phyloP scores from a whole-genome alignment of 768 basidiomycete genomes.

The Hebeloma cylindrosporum region DNA sequence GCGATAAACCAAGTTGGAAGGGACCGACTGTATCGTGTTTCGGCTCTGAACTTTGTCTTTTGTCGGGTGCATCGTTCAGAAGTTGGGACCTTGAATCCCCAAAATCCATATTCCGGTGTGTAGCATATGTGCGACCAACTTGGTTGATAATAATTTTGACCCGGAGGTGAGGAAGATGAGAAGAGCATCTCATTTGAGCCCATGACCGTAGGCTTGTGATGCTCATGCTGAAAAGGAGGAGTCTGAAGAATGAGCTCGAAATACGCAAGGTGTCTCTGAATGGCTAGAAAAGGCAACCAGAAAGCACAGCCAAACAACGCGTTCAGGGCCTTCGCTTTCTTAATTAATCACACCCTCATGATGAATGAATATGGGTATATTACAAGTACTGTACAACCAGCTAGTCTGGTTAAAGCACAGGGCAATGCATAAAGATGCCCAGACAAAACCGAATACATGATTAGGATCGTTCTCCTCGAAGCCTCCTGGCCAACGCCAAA shows the following conservation, averaged over 20 bases:
- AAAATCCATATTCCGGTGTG: slow-evolving; percentile 42
- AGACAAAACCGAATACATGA: slow-evolving; percentile 8
- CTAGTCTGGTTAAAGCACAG: slow-evolving; percentile 4
- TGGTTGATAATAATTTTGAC: slow-evolving; percentile 1
- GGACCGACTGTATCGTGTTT: slow-evolving; percentile 71
- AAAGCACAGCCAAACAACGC: slow-evolving; percentile 27
- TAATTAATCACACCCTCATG: not conserved
- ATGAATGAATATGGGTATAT: slow-evolving; percentile 10
- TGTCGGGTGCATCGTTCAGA: slow-evolving; percentile 66
- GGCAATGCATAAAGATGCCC: slow-evolving; percentile 9
- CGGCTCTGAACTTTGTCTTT: slow-evolving; percentile 43
- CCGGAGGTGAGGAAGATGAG: not conserved
- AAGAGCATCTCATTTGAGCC: slow-evolving; percentile 17
- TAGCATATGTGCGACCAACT: slow-evolving; percentile 46
- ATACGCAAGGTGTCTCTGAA: not conserved
- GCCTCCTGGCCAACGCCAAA: slow-evolving; percentile 47
- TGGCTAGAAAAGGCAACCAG: slow-evolving; percentile 6
- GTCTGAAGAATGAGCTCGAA: not conserved
- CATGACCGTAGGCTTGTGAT: slow-evolving; percentile 20
- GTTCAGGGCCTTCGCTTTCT: slow-evolving; percentile 1
- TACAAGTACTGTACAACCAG: slow-evolving; percentile 17
- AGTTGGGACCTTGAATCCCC: slow-evolving; percentile 45
- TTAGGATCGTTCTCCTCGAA: slow-evolving; percentile 37
- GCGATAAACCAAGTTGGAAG: slow-evolving; percentile 71
- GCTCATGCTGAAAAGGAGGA: slow-evolving; percentile 16